A percentile compares a stretch with the other conserved stretches of the same genome.
These are phyloP conservation scores for Circinella umbellata DNA, from an alignment of 371 early-diverging fungal genomes.

Conservation along the genomic window DNA sequence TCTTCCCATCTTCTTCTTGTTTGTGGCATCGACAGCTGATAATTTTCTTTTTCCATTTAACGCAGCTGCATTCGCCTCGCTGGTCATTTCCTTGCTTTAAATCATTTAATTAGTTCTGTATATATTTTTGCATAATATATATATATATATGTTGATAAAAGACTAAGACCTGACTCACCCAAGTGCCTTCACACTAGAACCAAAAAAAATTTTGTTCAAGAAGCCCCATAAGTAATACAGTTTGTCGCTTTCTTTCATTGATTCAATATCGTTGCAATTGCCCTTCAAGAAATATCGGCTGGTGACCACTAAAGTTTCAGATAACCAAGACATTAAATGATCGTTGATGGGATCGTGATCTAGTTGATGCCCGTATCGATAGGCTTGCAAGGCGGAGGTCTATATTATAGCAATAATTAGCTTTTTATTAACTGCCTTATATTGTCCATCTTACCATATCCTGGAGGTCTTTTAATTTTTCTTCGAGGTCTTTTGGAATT, in stretches of 20 bases:
- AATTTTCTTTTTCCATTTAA: slow-evolving; percentile 13
- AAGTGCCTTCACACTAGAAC: neutral
- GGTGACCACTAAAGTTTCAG: neutral
- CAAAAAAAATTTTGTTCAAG: no score
- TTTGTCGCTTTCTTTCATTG: neutral
- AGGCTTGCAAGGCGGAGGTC: neutral
- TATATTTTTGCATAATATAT: neutral
- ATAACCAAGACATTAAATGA: neutral
- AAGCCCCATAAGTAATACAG: neutral
- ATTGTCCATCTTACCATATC: neutral
- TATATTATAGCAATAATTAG: neutral
- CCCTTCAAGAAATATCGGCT: neutral
- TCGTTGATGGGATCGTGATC: neutral
- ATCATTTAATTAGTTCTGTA: neutral
- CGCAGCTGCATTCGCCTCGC: slow-evolving; percentile 16
- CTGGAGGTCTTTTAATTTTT: no score
- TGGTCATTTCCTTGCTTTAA: slow-evolving; percentile 19
- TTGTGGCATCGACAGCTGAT: slow-evolving; percentile 16
- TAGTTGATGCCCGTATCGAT: neutral
- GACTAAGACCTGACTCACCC: neutral
- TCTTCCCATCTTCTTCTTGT: slow-evolving; percentile 14
- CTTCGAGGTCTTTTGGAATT: no score
- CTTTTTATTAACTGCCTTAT: neutral
- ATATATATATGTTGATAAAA: neutral
- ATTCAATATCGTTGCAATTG: neutral